These are phyloP conservation scores for Fagopyrum esculentum DNA, from an alignment of 148 eudicot species.

Conservation along the genomic window DNA sequence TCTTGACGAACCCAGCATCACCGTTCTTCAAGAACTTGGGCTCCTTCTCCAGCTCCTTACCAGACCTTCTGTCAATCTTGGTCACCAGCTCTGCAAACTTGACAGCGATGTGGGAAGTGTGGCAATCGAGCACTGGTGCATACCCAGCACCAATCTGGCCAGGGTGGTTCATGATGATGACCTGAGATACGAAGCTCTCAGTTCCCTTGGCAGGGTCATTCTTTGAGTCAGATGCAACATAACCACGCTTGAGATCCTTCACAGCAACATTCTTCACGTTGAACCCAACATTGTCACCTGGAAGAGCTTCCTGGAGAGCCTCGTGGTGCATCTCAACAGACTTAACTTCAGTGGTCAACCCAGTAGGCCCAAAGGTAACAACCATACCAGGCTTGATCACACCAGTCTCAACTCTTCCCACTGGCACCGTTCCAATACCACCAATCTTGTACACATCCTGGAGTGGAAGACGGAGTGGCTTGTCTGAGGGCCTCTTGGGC, in stretches of 20 bases:
- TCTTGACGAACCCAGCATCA: background rate
- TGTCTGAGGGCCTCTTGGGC: too few species aligned
- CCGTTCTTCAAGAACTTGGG: constrained; percentile 10
- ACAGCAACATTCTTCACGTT: background rate
- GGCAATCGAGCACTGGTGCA: constrained; percentile 12
- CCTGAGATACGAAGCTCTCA: background rate
- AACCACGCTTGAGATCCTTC: constrained; percentile 11
- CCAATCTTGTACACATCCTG: too few species aligned
- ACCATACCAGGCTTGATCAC: too few species aligned
- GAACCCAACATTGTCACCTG: too few species aligned
- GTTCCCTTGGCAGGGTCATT: constrained; percentile 9
- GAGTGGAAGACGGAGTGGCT: too few species aligned
- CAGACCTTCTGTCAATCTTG: constrained; percentile 8
- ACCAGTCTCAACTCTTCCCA: too few species aligned
- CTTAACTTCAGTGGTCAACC: too few species aligned
- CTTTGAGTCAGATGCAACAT: constrained; percentile 7
- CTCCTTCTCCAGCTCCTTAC: constrained; percentile 7
- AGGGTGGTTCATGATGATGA: constrained; percentile 10
- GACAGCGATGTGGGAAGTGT: constrained; percentile 10
- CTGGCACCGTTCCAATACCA: too few species aligned
- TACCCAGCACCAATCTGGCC: constrained; percentile 7
- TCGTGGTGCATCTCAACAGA: too few species aligned
- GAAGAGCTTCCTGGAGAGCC: too few species aligned
- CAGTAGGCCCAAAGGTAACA: too few species aligned
- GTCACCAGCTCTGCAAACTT: constrained; percentile 5